Base-by-base conservation (phyloP, 768 basidiomycete genomes). In the Termitomyces sp. region DNA sequence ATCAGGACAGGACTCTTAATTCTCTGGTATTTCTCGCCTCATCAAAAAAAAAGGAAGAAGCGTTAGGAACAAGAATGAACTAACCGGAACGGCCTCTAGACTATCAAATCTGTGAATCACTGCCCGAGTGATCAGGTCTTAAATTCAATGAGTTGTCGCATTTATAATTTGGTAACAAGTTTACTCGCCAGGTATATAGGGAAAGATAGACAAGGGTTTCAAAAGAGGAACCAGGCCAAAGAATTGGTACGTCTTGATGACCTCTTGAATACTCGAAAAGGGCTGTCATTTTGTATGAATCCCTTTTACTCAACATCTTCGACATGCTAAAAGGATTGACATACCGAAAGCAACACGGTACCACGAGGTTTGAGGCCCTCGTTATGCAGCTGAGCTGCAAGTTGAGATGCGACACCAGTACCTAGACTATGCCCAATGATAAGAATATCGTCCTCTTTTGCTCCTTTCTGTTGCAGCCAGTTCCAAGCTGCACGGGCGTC, bases 371-470 rank as follows among this genome's bases (percentile, higher is more conserved):
- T 69, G 35, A 77, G 64, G 3, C 69, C 72, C 38, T 83, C 77
- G 4, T 72, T 70, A n/a, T 73, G 73, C n/a, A 86, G 69, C 42
- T 75, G 69, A 6, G 76, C 78, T 14, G 75, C 79, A 18, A 85
- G 71, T 28, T 78, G 75, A 13, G 79, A 77, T 8, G 77, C 78
- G 2, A 98, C 88, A 0, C 87, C 94, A 0, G 94, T 94, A 1
- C 95, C 95, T 13, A 98, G 75, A 62, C 92, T 94, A 64, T 95
- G 93, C 0, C 95, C 95, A 3, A 92, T 75, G 44, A 98, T 69
- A 4, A 93, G 73, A 38, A 97, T 77, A 58, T 86, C 76, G 36
- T 82, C 73, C 1, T 81, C 70, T 26, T 69, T 70, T 9, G 85
- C 86, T 18, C 87, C 87, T 22, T 81, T 76, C 1, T 70, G 68